Conservation (phyloP, 331 rosid genomes). For the Pyracantha coccinea region DNA sequence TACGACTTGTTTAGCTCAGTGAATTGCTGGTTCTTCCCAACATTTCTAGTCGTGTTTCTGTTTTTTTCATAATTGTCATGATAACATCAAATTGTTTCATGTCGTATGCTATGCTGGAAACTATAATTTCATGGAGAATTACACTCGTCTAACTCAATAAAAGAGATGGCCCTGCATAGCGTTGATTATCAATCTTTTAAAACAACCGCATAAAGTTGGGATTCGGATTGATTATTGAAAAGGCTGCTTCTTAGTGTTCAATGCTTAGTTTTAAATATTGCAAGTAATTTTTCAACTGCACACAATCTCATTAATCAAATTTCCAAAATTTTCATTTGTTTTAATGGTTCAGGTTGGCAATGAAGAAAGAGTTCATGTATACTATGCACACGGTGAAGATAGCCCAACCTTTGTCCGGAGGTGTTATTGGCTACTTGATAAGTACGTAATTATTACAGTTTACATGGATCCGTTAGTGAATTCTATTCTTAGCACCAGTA, state of each 20-base stretch:
- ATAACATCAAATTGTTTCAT: background rate
- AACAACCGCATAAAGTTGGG: background rate
- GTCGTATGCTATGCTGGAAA: background rate
- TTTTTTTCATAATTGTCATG: background rate
- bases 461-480: constrained; percentile 1
- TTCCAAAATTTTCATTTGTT: constrained; percentile 1
- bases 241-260: background rate
- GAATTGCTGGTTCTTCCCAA: background rate
- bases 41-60: background rate
- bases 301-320: background rate
- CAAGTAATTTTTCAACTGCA: background rate
- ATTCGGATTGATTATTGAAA: background rate
- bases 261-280: background rate
- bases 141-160: background rate
- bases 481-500: constrained; percentile 5
- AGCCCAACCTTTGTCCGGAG: constrained; percentile 73
- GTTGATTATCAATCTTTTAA: background rate
- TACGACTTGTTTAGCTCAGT: background rate
- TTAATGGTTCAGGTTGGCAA: constrained; percentile 68
- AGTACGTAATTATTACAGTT: constrained; percentile 43
- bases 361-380: constrained; percentile 95
- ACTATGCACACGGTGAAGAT: constrained; percentile 91
- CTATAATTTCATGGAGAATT: background rate
- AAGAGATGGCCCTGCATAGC: background rate
- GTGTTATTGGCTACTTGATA: constrained; percentile 95